Evolutionary conservation across 192 early-diverging fungal species (phyloP), one percentile per base, ranked within the genome.

Genomic region (Allomyces macrogynus): DNA sequence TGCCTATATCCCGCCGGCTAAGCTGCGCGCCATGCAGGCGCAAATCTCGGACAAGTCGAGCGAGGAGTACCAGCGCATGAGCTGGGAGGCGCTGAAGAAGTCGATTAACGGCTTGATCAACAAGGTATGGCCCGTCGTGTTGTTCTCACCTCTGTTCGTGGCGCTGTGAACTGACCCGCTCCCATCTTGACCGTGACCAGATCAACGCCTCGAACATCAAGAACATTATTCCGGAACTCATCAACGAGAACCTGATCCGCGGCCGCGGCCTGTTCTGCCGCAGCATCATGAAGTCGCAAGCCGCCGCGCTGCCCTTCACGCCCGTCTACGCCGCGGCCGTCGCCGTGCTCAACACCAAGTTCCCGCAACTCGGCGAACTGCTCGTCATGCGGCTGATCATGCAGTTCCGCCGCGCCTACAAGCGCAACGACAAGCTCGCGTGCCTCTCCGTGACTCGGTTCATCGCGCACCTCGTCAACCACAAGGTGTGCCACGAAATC

Each of bases 41-140:
- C 60, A 75, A 18, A 80, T 89, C 62, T 84, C 81, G 1, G 86
- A 90, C 69, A 86, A 86, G 65, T 73, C 43, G 27, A 81, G 76
- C 62, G 74, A 75, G 24, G 81, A 81, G 27, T 90, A 86, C 64
- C 93, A 96, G 73, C 87, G 93, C 9, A 86, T 91, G 73, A 85
- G 84, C 24, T 97, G 94, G 94, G 93, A 97, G 67, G 81, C 84
- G 9, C 77, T 95, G 8, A 95, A 94, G 71, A 97, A 95, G 73
- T 85, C 81, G 64, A 86, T 97, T 65, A 97, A 95, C 69, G 94
- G 90, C 67, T 80, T 88, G 1, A 89, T 97, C 69, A 97, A 97
- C 80, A 94, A 93, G 76, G 40, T 62, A 23, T n/a, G 49, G 44
- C 23, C 54, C 25, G 22, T 57, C 3, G 57, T 10, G 10, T 25